A percentile compares a stretch with the other conserved stretches of the same genome.
Conservation (phyloP, 768 basidiomycete genomes). For the Pleurotus platypus region DNA sequence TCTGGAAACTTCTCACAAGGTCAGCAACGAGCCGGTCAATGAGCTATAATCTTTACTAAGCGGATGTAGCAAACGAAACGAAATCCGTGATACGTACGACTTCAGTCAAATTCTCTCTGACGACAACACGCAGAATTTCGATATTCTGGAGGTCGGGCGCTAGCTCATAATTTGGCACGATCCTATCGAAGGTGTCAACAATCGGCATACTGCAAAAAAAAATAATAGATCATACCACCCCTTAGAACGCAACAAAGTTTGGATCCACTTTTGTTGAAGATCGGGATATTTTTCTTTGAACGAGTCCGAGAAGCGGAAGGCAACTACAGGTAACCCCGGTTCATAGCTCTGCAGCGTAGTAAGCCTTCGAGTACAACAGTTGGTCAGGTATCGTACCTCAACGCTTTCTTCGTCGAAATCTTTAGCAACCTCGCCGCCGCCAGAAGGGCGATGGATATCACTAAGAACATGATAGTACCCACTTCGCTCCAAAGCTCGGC, state of each 20-base stretch:
- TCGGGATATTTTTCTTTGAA: constrained; percentile 54
- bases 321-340: constrained; percentile 62
- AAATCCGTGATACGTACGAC: constrained; percentile 23
- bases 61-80: constrained; percentile 43
- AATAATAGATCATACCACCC: constrained; percentile 45
- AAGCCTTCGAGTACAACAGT: constrained; percentile 10
- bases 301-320: constrained; percentile 59
- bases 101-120: constrained; percentile 57
- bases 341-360: constrained; percentile 37
- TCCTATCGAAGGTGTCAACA: constrained; percentile 24
- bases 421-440: constrained; percentile 20
- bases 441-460: constrained; percentile 46
- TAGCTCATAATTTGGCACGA: constrained; percentile 48
- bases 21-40: constrained; percentile 65
- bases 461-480: constrained; percentile 52
- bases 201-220: constrained; percentile 1
- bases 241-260: constrained; percentile 42
- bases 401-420: constrained; percentile 48
- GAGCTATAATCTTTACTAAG: constrained; percentile 48
- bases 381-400: constrained; percentile 38
- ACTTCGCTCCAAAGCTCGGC: constrained; percentile 55
- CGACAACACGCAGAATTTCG: constrained; percentile 64
- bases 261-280: constrained; percentile 59
- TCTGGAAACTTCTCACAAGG: constrained; percentile 42
- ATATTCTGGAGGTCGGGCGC: constrained; percentile 50